These are phyloP conservation scores for Aspergillus novofumigatus DNA, from an alignment of 2,329 filamentous ascomycete genomes.

Conservation along the genomic window DNA sequence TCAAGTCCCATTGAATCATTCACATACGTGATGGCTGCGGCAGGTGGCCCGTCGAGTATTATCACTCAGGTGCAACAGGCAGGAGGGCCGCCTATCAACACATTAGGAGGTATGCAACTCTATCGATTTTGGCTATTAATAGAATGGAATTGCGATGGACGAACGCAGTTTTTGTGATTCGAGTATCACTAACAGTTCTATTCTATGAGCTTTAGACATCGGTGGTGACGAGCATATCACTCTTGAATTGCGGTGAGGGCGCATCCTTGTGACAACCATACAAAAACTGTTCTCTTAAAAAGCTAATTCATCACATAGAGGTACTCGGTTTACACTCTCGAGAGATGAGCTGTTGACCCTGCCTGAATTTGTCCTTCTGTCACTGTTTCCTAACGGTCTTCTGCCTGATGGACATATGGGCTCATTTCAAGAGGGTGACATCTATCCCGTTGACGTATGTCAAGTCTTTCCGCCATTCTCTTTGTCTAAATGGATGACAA, in stretches of 20 bases:
- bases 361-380: slow-evolving; percentile 93
- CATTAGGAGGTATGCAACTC: slow-evolving; percentile 68
- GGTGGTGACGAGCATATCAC: slow-evolving; percentile 91
- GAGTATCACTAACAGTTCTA: slow-evolving; percentile 8
- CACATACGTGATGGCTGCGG: slow-evolving; percentile 95
- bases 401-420: slow-evolving; percentile 96
- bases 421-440: slow-evolving; percentile 85
- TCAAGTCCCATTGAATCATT: slow-evolving; percentile 89
- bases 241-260: slow-evolving; percentile 81
- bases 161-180: slow-evolving; percentile 1
- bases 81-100: slow-evolving; percentile 78
- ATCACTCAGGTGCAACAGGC: slow-evolving; percentile 98
- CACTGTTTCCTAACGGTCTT: slow-evolving; percentile 97
- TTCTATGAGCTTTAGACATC: slow-evolving; percentile 53
- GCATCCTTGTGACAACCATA: slow-evolving; percentile 9
- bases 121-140: neutral
- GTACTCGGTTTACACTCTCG: slow-evolving; percentile 88
- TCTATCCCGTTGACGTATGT: slow-evolving; percentile 95
- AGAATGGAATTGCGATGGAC: neutral
- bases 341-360: slow-evolving; percentile 92
- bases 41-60: slow-evolving; percentile 94
- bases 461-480: neutral
- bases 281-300: neutral
- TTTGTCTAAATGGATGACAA: neutral
- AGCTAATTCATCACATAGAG: slow-evolving; percentile 52